Conservation (phyloP, 148 eudicot species). For the Euryodendron excelsum region DNA sequence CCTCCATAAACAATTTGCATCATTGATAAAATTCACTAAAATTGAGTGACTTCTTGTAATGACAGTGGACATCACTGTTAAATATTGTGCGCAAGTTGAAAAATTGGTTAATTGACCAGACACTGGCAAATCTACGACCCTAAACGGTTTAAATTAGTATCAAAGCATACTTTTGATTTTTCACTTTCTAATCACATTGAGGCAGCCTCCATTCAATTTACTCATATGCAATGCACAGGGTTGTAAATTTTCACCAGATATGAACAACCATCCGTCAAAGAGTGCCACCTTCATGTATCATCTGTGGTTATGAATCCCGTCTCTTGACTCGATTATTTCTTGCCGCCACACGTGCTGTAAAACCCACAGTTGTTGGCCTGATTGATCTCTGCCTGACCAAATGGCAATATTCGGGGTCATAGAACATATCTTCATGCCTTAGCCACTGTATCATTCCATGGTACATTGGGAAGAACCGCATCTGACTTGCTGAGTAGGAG, state of each 20-base stretch:
- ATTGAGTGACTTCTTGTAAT: no score
- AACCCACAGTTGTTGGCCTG: constrained; percentile 62
- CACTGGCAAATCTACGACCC: no score
- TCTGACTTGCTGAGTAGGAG: constrained; percentile 53
- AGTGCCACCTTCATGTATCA: background rate
- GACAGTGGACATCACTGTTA: no score
- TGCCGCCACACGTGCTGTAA: constrained; percentile 66
- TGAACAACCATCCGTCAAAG: no score
- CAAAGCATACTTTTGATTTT: no score
- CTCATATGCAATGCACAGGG: no score
- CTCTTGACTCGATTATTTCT: constrained; percentile 33
- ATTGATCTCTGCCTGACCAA: constrained; percentile 68
- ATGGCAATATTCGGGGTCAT: constrained; percentile 52
- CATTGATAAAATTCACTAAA: no score
- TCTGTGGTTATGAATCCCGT: background rate
- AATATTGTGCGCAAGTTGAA: no score
- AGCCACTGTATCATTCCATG: constrained; percentile 87
- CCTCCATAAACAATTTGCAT: background rate
- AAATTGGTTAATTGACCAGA: no score
- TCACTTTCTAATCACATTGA: background rate
- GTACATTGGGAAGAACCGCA: constrained; percentile 84
- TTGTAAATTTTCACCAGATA: no score
- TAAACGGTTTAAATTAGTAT: no score
- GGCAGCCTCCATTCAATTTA: no score
- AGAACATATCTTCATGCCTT: constrained; percentile 59